phyloP scores from a whole-genome alignment of 305 asterid species.

The Striga hermonthica region DNA sequence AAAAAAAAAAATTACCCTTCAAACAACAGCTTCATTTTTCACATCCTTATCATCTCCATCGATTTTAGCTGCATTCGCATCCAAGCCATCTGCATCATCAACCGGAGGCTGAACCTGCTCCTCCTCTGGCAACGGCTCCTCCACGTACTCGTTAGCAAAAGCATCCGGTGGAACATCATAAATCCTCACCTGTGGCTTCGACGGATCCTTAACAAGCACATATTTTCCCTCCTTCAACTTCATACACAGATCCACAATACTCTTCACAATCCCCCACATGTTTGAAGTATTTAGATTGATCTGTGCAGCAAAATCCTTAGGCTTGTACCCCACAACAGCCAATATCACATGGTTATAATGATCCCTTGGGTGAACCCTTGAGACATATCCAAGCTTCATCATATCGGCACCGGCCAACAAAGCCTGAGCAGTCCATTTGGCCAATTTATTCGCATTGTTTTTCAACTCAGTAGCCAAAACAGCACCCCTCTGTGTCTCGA shows the following conservation, averaged over 20 bases:
- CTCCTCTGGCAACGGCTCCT: slow-evolving; percentile 80
- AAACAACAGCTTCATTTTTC: slow-evolving; percentile 39
- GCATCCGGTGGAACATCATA: slow-evolving; percentile 86
- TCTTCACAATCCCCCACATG: slow-evolving; percentile 89
- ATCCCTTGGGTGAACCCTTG: slow-evolving; percentile 83
- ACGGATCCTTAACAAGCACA: slow-evolving; percentile 80
- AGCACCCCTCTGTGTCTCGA: slow-evolving; percentile 83
- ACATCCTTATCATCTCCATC: slow-evolving; percentile 48
- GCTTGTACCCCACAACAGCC: slow-evolving; percentile 84
- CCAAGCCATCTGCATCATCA: slow-evolving; percentile 50
- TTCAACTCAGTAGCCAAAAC: slow-evolving; percentile 79
- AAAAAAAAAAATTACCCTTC: slow-evolving; percentile 27
- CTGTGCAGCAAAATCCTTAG: slow-evolving; percentile 64
- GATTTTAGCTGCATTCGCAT: slow-evolving; percentile 36
- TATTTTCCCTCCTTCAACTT: slow-evolving; percentile 79
- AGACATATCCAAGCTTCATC: slow-evolving; percentile 82
- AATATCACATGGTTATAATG: slow-evolving; percentile 73
- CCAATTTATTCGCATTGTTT: slow-evolving; percentile 75
- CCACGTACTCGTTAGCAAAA: slow-evolving; percentile 78
- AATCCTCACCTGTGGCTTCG: slow-evolving; percentile 76
- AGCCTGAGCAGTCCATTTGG: slow-evolving; percentile 84
- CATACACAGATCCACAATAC: slow-evolving; percentile 81
- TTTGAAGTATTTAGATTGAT: slow-evolving; percentile 69
- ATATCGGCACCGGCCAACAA: slow-evolving; percentile 74
- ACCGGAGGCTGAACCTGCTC: slow-evolving; percentile 84